Conservation (phyloP, 768 basidiomycete genomes). For the Amanita muscaria region DNA sequence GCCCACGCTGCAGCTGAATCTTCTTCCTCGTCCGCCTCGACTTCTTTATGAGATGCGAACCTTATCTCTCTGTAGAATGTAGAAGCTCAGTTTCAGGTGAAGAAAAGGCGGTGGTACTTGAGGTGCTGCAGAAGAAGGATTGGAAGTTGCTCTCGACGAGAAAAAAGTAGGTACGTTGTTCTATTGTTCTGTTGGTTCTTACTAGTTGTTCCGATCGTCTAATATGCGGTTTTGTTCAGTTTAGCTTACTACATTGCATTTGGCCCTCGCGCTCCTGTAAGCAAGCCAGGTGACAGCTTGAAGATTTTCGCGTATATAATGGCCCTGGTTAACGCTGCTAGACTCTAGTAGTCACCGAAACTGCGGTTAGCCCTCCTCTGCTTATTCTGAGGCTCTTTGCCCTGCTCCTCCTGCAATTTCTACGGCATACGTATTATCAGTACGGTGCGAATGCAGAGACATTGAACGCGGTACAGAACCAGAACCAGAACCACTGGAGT, state of each 20-base stretch:
- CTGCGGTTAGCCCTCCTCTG: too few relatives aligned
- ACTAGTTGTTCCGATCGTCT: too few relatives aligned
- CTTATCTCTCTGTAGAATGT: constrained; percentile 73
- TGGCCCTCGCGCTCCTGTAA: constrained; percentile 77
- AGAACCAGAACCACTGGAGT: too few relatives aligned
- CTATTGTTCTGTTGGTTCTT: constrained; percentile 3
- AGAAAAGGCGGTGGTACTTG: constrained; percentile 76
- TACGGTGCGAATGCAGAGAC: too few relatives aligned
- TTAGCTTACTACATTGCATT: constrained; percentile 96
- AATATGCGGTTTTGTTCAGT: constrained; percentile 4
- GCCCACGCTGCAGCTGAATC: constrained; percentile 10
- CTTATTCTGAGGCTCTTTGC: too few relatives aligned
- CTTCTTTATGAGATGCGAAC: constrained; percentile 25
- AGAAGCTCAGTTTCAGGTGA: constrained; percentile 71
- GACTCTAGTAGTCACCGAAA: too few relatives aligned
- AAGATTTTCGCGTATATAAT: constrained; percentile 58
- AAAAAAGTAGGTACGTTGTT: constrained; percentile 90
- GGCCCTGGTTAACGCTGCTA: constrained; percentile 51
- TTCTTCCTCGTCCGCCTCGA: constrained; percentile 25
- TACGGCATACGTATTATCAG: too few relatives aligned
- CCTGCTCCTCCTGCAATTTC: too few relatives aligned
- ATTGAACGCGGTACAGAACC: too few relatives aligned
- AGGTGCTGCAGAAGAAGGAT: constrained; percentile 89
- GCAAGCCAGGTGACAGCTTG: constrained; percentile 59
- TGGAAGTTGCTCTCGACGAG: constrained; percentile 93